Percentiles rank a stretch among this genome's conserved stretches.
Evolutionary conservation across 2,329 filamentous ascomycete genomes (phyloP).

Genomic region (Calonectria multiphialidica): DNA sequence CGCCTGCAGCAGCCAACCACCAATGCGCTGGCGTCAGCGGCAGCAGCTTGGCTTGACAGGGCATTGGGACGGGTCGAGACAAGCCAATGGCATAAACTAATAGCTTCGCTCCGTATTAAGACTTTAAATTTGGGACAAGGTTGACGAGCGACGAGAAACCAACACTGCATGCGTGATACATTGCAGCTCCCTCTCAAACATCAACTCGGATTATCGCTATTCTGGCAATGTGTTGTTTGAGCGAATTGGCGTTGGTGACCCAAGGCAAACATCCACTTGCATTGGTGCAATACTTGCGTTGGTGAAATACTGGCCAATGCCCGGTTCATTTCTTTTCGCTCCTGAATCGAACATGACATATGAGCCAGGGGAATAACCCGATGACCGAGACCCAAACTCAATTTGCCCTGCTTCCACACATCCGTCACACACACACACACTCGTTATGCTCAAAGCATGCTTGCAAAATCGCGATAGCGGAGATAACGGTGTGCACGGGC

Average conservation of each 20-base stretch:
- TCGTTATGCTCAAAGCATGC: background rate
- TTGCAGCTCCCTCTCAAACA: background rate
- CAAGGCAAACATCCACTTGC: too few relatives aligned
- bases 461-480: background rate
- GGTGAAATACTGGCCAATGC: background rate
- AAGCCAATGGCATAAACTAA: background rate
- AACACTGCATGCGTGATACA: background rate
- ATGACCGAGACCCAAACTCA: background rate
- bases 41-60: background rate
- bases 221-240: background rate
- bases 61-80: background rate
- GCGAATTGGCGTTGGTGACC: background rate
- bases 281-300: too few relatives aligned
- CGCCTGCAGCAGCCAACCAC: background rate
- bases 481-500: slow-evolving; percentile 15
- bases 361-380: background rate
- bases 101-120: background rate
- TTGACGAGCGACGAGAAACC: background rate
- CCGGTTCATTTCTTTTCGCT: background rate
- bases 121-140: background rate
- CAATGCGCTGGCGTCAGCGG: background rate
- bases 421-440: background rate
- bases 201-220: background rate
- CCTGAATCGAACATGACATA: background rate
- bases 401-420: background rate